phyloP scores from a whole-genome alignment of 78 protist species.

The Diacronema lutheri region DNA sequence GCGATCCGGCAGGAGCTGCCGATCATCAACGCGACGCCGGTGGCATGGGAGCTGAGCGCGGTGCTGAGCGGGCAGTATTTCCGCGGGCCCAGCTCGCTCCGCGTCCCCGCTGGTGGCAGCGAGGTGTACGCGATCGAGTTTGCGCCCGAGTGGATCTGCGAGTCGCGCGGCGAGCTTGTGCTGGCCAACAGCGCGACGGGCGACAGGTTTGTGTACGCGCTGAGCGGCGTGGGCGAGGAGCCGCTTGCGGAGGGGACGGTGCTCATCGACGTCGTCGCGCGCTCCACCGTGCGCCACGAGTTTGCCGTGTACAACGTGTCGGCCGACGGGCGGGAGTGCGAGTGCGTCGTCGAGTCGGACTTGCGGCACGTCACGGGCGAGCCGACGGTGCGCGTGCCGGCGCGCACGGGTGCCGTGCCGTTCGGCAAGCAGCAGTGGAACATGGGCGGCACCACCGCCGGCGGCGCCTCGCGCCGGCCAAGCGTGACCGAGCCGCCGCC shows the following conservation, averaged over 20 bases:
- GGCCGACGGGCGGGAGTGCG: background rate
- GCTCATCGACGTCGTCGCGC: conserved; percentile 33
- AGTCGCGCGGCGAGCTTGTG: conserved; percentile 10
- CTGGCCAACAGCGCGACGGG: background rate
- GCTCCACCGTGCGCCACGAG: background rate
- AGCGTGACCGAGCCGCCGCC: too few relatives aligned
- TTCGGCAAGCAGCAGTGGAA: background rate
- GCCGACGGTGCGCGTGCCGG: background rate
- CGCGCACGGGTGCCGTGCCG: background rate
- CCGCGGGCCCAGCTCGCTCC: conserved; percentile 42
- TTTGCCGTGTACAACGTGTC: conserved; percentile 36
- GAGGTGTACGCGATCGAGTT: conserved; percentile 12
- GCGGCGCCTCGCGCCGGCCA: too few relatives aligned
- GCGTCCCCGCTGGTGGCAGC: background rate
- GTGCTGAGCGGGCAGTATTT: conserved; percentile 46
- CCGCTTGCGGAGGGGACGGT: conserved; percentile 62
- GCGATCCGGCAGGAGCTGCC: conserved; percentile 49
- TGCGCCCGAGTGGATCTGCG: conserved; percentile 22
- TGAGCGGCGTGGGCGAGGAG: conserved; percentile 46
- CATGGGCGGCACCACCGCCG: background rate
- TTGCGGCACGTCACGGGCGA: conserved; percentile 46
- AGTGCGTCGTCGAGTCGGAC: conserved; percentile 55
- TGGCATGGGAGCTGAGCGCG: conserved; percentile 6
- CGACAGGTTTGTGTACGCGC: conserved; percentile 41
- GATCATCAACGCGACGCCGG: conserved; percentile 9